These are phyloP conservation scores for Climacium dendroides DNA, from an alignment of 225 moss, liverwort and hornwort genomes.

Conservation along the genomic window DNA sequence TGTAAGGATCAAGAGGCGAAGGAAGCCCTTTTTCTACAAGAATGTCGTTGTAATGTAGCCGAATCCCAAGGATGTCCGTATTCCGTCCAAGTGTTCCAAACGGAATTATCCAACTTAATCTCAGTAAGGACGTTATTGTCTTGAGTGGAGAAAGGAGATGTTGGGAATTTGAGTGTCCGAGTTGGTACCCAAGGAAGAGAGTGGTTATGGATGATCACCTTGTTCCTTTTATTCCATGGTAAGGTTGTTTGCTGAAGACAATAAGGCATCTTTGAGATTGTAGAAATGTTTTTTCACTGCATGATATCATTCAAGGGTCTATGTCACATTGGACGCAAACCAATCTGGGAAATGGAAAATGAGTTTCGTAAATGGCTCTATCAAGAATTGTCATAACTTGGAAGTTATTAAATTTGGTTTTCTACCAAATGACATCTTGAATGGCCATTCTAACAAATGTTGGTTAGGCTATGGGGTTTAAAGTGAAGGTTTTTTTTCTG, in stretches of 20 bases:
- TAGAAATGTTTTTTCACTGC: not conserved
- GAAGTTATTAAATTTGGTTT: not conserved
- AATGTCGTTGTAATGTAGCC: no score
- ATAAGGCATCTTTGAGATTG: no score
- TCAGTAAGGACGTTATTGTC: not conserved
- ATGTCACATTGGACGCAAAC: not conserved
- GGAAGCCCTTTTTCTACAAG: not conserved
- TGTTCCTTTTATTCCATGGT: not conserved
- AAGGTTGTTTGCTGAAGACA: not conserved
- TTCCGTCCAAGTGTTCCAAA: not conserved
- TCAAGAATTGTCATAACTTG: not conserved
- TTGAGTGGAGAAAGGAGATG: not conserved
- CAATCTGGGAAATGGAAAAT: not conserved
- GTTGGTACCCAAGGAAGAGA: not conserved
- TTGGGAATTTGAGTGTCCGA: not conserved
- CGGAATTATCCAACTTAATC: no score
- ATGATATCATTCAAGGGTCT: not conserved
- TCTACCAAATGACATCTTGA: no score
- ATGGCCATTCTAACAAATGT: not conserved
- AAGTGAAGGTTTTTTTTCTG: rapidly evolving
- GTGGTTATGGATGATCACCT: not conserved
- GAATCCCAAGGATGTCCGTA: not conserved
- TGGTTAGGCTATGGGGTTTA: not conserved
- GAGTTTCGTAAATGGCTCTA: not conserved
- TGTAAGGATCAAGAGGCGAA: not conserved